Conservation (phyloP, 805 yeast species). For the Sugiyamaella mastotermitis region DNA sequence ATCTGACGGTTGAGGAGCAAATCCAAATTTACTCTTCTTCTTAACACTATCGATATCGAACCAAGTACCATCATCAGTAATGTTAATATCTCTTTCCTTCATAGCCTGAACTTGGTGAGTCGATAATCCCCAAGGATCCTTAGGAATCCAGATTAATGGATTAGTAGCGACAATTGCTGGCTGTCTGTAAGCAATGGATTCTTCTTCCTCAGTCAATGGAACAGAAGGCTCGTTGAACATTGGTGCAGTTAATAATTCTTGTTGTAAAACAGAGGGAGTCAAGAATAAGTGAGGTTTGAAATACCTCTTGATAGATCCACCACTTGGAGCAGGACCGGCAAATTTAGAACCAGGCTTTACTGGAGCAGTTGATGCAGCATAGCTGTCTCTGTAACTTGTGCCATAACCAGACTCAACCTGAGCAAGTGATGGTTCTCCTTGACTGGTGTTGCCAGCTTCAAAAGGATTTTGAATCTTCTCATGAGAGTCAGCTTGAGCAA, state of each 20-base stretch:
- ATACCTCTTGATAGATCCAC: conserved; percentile 38
- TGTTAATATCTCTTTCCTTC: conserved; percentile 44
- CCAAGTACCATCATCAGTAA: conserved; percentile 62
- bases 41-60: conserved; percentile 36
- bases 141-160: conserved; percentile 89
- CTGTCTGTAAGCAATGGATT: conserved; percentile 63
- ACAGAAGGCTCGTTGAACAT: conserved; percentile 26
- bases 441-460: not conserved
- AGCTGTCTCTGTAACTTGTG: not conserved
- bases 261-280: conserved; percentile 29
- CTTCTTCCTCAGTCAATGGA: conserved; percentile 34
- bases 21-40: conserved; percentile 42
- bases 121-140: conserved; percentile 81
- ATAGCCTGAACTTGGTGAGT: conserved; percentile 50
- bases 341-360: conserved; percentile 1
- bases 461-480: not conserved
- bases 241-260: conserved; percentile 24
- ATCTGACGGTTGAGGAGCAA: conserved; percentile 21
- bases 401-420: not conserved
- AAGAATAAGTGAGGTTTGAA: conserved; percentile 51
- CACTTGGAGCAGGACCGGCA: conserved; percentile 7
- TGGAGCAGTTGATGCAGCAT: not conserved
- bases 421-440: not conserved
- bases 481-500: not conserved
- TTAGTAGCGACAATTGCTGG: conserved; percentile 67